phyloP scores from a whole-genome alignment of 208 protist genomes.

The Lotmaria passim region DNA sequence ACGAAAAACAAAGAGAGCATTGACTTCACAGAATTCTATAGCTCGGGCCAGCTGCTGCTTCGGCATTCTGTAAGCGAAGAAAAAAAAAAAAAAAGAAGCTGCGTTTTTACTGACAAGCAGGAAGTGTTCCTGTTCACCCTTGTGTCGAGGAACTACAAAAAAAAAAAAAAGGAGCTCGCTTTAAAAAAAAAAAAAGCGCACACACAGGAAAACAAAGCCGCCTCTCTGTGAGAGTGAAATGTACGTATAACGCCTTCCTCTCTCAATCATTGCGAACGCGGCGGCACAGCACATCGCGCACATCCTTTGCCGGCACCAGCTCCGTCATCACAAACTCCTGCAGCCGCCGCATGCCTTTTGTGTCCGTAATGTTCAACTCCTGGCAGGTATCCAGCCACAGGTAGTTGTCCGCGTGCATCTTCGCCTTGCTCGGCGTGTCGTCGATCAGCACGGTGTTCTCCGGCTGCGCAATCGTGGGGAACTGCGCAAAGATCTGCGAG shows the following conservation, averaged over 20 bases:
- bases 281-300: conserved; percentile 73
- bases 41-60: no score
- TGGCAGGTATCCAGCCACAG: conserved; percentile 84
- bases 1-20: no score
- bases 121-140: no score
- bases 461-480: conserved; percentile 64
- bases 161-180: no score
- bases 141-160: no score
- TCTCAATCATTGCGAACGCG: conserved; percentile 50
- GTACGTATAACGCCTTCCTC: no score
- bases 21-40: no score
- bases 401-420: conserved; percentile 78
- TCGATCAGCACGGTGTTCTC: conserved; percentile 86
- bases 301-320: conserved; percentile 66
- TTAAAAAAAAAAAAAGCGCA: no score
- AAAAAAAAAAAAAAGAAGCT: no score
- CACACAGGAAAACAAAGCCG: conserved; percentile 22
- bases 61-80: no score
- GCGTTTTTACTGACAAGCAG: no score
- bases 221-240: no score
- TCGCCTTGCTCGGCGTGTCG: conserved; percentile 88
- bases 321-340: conserved; percentile 72
- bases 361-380: conserved; percentile 51
- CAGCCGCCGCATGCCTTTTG: conserved; percentile 54
- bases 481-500: conserved; percentile 57